Conservation (phyloP, 2,329 filamentous ascomycete species). For the Phialophora chinensis region DNA sequence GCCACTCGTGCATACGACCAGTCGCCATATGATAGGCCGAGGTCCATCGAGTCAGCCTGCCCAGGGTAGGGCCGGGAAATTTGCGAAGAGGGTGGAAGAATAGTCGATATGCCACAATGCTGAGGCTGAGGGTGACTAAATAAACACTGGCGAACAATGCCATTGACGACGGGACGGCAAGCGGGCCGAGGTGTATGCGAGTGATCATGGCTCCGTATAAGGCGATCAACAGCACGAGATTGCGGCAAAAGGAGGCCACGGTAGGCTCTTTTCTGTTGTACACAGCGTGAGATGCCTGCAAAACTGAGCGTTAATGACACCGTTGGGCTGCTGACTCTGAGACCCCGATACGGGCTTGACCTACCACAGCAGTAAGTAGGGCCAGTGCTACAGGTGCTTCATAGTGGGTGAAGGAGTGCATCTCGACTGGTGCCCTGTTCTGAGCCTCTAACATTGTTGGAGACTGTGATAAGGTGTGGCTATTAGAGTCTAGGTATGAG, state of each 20-base stretch:
- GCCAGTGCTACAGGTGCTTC: too few species aligned
- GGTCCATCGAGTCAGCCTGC: constrained; percentile 3
- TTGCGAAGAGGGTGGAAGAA: background rate
- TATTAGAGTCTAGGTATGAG: too few species aligned
- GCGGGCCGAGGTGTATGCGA: background rate
- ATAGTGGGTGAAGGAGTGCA: too few species aligned
- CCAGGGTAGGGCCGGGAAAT: constrained; percentile 1
- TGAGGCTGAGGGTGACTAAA: background rate
- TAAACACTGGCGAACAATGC: background rate
- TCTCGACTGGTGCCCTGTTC: too few species aligned
- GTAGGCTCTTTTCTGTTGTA: constrained; percentile 2
- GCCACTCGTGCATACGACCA: background rate
- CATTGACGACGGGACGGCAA: background rate
- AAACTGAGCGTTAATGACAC: too few species aligned
- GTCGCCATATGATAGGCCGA: background rate
- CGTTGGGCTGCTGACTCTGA: too few species aligned
- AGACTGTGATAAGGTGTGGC: too few species aligned
- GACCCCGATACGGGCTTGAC: too few species aligned
- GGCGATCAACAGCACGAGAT: background rate
- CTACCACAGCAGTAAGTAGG: too few species aligned
- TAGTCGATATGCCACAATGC: constrained; percentile 2
- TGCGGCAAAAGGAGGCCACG: constrained; percentile 2
- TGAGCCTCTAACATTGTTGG: too few species aligned
- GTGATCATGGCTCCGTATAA: background rate
- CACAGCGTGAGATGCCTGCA: background rate